Base-by-base conservation (phyloP, 73 alveolate species). In the Paramecium caudatum region DNA sequence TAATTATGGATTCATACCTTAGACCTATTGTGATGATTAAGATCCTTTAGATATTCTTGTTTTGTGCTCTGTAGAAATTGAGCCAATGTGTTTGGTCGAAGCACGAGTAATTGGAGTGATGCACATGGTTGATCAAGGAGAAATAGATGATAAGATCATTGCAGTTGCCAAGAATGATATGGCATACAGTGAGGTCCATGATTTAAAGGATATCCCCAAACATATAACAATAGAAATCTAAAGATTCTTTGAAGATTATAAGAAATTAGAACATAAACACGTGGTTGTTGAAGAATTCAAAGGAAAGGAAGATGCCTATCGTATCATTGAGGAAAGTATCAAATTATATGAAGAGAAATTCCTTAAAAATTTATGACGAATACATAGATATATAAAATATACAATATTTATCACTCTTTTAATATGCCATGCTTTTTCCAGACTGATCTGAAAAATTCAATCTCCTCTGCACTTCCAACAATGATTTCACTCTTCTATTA, bases 31-130 rank as follows among this genome's bases (percentile, higher is more conserved):
- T 39, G 94, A 90, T 55, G 94, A 90, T 32, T 4, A 50, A 6
- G 94, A 90, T 70, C 94, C 94, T 32, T 82, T 90, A 45, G 94
- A 90, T 49, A 81, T 90, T 50, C 55, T 90, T 25, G 94, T 90
- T 12, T 36, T 90, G 21, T 78, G 90, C 30, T 81, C 90, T 10
- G 91, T 78, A 19, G 82, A 47, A 21, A 90, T 90, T 17, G 94
- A 78, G 46, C 94, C 94, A 13, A 61, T 90, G 63, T 90, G 91
- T 69, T 34, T 90, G 34, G 82, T 90, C 10, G 90, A 86, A 17
- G 83, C 93, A 12, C 37, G 68, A 25, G 93, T 86, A 3, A 86
- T 86, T 43, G 93, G 93, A 41, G 93, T 86, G 17, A 86, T 86
- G 93, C 93, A 86, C 25, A 86, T 86, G 93, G 84, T 86, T 23